Percentiles rank a stretch among this genome's conserved stretches.
phyloP scores from a whole-genome alignment of 306 rosid species.

The Prunus salicina region DNA sequence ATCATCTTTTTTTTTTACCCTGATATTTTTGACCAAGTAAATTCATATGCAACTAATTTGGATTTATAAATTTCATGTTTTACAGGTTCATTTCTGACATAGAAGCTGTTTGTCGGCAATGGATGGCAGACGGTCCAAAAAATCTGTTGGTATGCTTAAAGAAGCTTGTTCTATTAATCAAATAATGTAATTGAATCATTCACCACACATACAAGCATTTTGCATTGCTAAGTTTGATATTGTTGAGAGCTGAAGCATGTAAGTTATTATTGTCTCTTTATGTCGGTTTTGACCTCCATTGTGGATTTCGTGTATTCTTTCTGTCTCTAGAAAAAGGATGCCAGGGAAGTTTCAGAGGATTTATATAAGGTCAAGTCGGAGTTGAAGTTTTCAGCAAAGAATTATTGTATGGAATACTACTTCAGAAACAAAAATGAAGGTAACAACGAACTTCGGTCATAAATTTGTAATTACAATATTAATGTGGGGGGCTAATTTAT shows the following conservation, averaged over 20 bases:
- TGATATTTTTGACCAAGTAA: not conserved
- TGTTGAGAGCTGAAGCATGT: not conserved
- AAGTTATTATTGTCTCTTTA: not conserved
- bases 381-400: slow-evolving; percentile 70
- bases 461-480: slow-evolving; percentile 1
- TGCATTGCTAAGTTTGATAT: not conserved
- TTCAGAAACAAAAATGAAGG: slow-evolving; percentile 57
- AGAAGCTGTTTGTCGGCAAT: slow-evolving; percentile 82
- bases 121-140: slow-evolving; percentile 82
- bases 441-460: slow-evolving; percentile 17
- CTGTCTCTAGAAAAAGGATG: slow-evolving; percentile 64
- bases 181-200: not conserved
- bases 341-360: slow-evolving; percentile 52
- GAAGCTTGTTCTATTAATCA: not conserved
- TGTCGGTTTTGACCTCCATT: not conserved
- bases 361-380: slow-evolving; percentile 82
- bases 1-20: not conserved
- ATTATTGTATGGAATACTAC: slow-evolving; percentile 80
- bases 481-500: slow-evolving; percentile 14
- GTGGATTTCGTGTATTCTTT: not conserved
- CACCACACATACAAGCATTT: not conserved
- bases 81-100: slow-evolving; percentile 90
- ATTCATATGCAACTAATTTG: not conserved
- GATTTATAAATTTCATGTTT: not conserved
- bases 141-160: slow-evolving; percentile 65